Evolutionary conservation across 768 basidiomycete species (phyloP).

Genomic region (Rhizopogon vulgaris): DNA sequence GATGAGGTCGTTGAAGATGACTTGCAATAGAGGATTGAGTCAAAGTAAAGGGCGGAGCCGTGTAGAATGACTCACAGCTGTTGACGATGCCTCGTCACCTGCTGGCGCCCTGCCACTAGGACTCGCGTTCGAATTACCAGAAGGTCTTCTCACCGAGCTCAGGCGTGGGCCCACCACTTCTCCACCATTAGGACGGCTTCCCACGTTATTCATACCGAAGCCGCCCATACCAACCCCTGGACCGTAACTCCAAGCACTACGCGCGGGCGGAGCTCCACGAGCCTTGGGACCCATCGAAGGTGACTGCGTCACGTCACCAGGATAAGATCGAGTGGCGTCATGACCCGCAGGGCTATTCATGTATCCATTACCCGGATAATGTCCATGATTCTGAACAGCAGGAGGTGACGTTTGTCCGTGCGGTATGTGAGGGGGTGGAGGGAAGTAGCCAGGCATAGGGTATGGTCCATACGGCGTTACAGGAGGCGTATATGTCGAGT

Average conservation of each 20-base stretch:
- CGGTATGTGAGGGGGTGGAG: constrained; percentile 25
- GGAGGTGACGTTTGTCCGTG: constrained; percentile 21
- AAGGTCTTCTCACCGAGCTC: constrained; percentile 42
- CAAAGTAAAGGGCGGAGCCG: background rate
- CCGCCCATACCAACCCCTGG: constrained; percentile 52
- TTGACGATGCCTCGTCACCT: constrained; percentile 72
- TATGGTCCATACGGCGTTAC: constrained; percentile 30
- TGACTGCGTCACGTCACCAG: constrained; percentile 27
- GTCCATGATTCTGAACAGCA: constrained; percentile 19
- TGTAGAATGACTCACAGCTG: constrained; percentile 50
- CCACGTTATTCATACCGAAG: constrained; percentile 24
- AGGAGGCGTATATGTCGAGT: constrained; percentile 25
- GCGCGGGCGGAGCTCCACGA: constrained; percentile 34
- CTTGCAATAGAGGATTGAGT: constrained; percentile 27
- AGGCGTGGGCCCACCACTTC: constrained; percentile 65
- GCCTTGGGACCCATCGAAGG: constrained; percentile 19
- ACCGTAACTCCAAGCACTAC: constrained; percentile 66
- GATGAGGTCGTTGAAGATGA: constrained; percentile 77
- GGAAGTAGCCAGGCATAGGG: constrained; percentile 27
- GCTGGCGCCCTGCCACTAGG: constrained; percentile 53
- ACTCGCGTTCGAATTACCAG: constrained; percentile 45
- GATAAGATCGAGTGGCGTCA: constrained; percentile 18
- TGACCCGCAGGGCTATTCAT: constrained; percentile 13
- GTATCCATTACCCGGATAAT: constrained; percentile 23
- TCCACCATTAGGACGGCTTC: constrained; percentile 17